Base-by-base conservation (phyloP, 441 rosid genomes). In the Hura crepitans region DNA sequence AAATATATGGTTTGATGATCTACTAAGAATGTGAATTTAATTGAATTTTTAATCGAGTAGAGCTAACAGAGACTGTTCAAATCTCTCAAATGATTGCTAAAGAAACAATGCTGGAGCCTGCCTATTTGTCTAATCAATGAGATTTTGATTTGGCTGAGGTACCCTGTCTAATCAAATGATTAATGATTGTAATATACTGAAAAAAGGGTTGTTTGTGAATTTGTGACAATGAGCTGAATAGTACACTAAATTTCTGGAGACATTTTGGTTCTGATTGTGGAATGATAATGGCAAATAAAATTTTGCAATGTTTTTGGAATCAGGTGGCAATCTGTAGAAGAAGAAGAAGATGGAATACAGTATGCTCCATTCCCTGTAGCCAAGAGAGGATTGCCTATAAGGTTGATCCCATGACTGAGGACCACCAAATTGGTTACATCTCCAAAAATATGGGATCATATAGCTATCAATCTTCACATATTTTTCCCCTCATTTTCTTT, bases 281-380 rank as follows among this genome's bases (percentile, higher is more conserved):
- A 2, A 2, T 33, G 37, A 33, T 33, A 33, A 33, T 33, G 37
- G 37, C 37, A 37, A 5, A 10, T 42, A 42, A 10, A 14, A 13
- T 22, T 7, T 11, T 35, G 22, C 59, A 53, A 5, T 57, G 63
- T 62, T 78, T 77, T 77, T 80, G 80, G 79, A 11, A 72, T 62
- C 80, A 93, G 98, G 83, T 93, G 98, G 98, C 79, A 86, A 79
- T 79, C 81, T 22, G 70, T 80, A 53, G 94, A 88, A 79, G 85
- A 77, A 79, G 85, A 77, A 5, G 87, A 84, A 0, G 92, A 86
- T 72, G 98, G 90, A 15, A 89, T 93, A 72, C 97, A 91, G 42
- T 93, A 93, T 73, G 94, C 88, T 22, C 98, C 98, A 56, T 93
- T 93, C 64, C 98, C 98, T 0, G 97, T 93, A 23, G 97, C 98